phyloP scores from a whole-genome alignment of 2,329 filamentous ascomycete species.

The Aureobasidium sp. region DNA sequence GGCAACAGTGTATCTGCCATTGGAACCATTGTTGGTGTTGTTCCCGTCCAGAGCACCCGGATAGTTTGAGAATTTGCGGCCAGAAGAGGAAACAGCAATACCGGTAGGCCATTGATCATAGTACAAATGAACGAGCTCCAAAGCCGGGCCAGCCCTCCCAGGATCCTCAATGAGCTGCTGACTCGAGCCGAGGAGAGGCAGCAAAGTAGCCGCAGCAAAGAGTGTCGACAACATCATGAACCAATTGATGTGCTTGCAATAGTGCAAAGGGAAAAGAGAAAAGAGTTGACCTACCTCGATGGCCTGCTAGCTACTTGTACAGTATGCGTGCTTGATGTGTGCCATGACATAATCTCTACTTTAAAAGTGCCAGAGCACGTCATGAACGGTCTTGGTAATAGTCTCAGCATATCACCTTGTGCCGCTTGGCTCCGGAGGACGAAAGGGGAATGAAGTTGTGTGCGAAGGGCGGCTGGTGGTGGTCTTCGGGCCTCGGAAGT shows the following conservation, averaged over 20 bases:
- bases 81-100: constrained; percentile 45
- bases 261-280: neutral
- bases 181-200: neutral
- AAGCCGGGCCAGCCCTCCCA: constrained; percentile 35
- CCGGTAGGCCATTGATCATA: constrained; percentile 46
- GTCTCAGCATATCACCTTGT: constrained; percentile 13
- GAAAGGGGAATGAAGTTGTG: neutral
- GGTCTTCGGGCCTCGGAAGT: too few species aligned
- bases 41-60: constrained; percentile 43
- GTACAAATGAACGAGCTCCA: constrained; percentile 46
- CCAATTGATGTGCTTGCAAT: neutral
- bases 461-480: constrained; percentile 1
- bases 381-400: constrained; percentile 1
- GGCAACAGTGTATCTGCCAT: constrained; percentile 43
- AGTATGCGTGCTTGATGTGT: constrained; percentile 2
- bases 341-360: constrained; percentile 9
- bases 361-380: neutral
- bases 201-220: neutral
- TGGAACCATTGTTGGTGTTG: constrained; percentile 38
- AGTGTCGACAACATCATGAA: constrained; percentile 2
- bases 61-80: constrained; percentile 48
- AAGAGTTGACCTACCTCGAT: constrained; percentile 5
- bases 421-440: too few species aligned
- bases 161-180: constrained; percentile 29
- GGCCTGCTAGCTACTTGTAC: constrained; percentile 12